Base-by-base conservation (phyloP, 164 flowering plant genomes). In the Litsea cubeba region DNA sequence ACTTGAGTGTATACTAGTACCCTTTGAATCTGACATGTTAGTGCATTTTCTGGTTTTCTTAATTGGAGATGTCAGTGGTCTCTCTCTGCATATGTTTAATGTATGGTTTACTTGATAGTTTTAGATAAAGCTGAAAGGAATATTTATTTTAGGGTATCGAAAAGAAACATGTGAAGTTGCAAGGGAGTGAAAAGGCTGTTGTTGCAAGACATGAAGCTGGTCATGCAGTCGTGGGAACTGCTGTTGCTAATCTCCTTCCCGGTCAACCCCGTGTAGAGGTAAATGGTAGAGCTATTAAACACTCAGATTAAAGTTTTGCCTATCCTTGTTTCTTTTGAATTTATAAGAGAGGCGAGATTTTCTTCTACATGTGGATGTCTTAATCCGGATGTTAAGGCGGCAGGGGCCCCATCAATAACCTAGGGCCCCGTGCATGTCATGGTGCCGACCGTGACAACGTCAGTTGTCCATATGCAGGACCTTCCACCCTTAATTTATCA, bases 171-270 rank as follows among this genome's bases (percentile, higher is more conserved):
- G 85, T 90, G 70, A 95, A 87, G 80, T 84, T 95, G 79, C 85
- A 88, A 80, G 97, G 97, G 77, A 80, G 72, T 83, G 99, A 95
- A 85, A 95, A 88, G 86, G 98, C 91, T 82, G 99, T 95, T 25
- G 99, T 95, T 82, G 98, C 99, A 71, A 84, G 98, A 67, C 99
- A 95, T 85, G 99, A 95, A 86, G 99, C 93, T 81, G 99, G 99
- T 32, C 99, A 95, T 87, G 99, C 99, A 49, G 98, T 95, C 1
- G 97, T 95, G 35, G 98, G 99, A 63, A 95, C 98, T 78, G 99
- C 99, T 69, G 87, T 95, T 78, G 98, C 97, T 70, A 92, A 87
- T 81, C 91, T 95, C 81, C 89, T 95, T 75, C 71, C 84, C 60
- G 98, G 99, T 69, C 99, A 95, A 80, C 97, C 98, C 71, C 92